Evolutionary conservation across 768 basidiomycete genomes (phyloP), one percentile per base, ranked within the genome.

Genomic region (Rhizopogon vulgaris): DNA sequence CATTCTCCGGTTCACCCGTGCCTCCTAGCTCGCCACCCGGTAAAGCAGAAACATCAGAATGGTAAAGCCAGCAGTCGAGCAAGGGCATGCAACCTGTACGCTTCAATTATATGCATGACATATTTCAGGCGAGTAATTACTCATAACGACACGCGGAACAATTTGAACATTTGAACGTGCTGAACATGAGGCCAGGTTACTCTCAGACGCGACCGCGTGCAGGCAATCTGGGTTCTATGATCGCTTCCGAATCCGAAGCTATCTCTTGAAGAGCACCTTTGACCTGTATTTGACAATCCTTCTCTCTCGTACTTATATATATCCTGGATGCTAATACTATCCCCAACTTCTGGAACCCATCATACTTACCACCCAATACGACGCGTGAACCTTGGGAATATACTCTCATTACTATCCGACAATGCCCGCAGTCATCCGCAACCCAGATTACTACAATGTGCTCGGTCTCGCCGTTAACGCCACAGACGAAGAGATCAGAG

Each of bases 401-500:
- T 22, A 46, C 56, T 53, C 47, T 54, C 55, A 24, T 48, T 48
- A 40, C 7, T 49, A 32, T 55, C 57, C 55, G 53, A 66, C 49
- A 50, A 69, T 68, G 68, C 53, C 68, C 52, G 46, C 56, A 25
- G 48, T 32, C 30, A 17, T 27, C 17, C 55, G 52, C 38, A 65
- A 65, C 51, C 56, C 55, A 36, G 60, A 64, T 50, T 45, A 67
- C 49, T 71, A 75, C 56, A 69, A 73, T 50, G 67, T 77, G 52
- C 69, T 83, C 43, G 79, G 75, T 52, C 64, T 83, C 57, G 18
- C 57, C 50, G 63, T 60, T 34, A 69, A 73, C 54, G 78, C 80
- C 27, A 75, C 69, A 49, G 66, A 74, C 53, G 76, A 79, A 41
- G 77, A 76, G 42, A 76, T 84, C 65, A 78, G 74, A 64, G 68